These are phyloP conservation scores for Aspergillus hiratsukae DNA, from an alignment of 2,329 filamentous ascomycete genomes.

Conservation along the genomic window DNA sequence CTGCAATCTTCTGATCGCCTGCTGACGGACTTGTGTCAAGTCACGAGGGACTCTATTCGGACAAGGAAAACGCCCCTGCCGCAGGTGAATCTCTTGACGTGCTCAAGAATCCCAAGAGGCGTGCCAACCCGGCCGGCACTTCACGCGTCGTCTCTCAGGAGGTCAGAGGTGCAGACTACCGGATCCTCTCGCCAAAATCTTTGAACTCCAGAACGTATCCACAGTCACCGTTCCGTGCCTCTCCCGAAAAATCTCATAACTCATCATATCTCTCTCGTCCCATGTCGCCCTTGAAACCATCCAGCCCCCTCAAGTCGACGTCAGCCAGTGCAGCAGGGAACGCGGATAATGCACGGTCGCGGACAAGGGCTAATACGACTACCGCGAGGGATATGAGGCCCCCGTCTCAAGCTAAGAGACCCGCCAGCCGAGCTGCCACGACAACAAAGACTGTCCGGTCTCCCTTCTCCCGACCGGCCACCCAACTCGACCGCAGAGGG, in stretches of 20 bases:
- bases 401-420: constrained; percentile 26
- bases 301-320: constrained; percentile 35
- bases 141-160: constrained; percentile 41
- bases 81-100: constrained; percentile 40
- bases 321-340: constrained; percentile 16
- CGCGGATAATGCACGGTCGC: constrained; percentile 16
- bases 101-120: constrained; percentile 67
- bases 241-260: constrained; percentile 39
- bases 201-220: constrained; percentile 69
- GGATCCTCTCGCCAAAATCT: constrained; percentile 73
- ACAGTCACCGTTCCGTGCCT: constrained; percentile 49
- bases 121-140: constrained; percentile 41
- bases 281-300: constrained; percentile 59
- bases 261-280: constrained; percentile 58
- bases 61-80: constrained; percentile 68
- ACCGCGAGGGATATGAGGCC: constrained; percentile 24
- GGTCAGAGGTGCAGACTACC: constrained; percentile 48
- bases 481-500: constrained; percentile 36
- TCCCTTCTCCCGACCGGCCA: constrained; percentile 32
- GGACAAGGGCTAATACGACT: constrained; percentile 22
- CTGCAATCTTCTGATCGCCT: constrained; percentile 1
- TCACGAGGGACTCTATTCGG: constrained; percentile 57
- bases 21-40: constrained; percentile 40
- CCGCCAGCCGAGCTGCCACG: constrained; percentile 27
- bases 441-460: constrained; percentile 25